A percentile compares a stretch with the other conserved stretches of the same genome.
These are phyloP conservation scores for Rhododendron molle DNA, from an alignment of 148 eudicot species.

Conservation along the genomic window DNA sequence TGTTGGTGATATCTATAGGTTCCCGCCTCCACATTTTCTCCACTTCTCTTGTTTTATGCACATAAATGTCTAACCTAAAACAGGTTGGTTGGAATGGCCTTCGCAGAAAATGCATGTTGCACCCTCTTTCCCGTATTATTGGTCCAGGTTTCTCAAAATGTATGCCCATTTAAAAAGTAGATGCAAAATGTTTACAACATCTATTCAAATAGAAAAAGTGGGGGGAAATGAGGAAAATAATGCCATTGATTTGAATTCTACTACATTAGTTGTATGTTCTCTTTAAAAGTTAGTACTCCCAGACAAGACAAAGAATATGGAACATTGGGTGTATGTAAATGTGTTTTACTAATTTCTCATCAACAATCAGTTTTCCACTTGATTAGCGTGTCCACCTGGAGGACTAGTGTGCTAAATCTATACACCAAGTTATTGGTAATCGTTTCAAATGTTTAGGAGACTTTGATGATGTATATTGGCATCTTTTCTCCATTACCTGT, in stretches of 20 bases:
- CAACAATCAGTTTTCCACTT: background rate
- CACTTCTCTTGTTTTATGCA: background rate
- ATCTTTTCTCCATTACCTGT: background rate
- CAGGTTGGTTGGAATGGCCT: background rate
- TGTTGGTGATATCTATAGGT: conserved; percentile 92
- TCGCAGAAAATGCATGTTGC: background rate
- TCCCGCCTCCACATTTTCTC: background rate
- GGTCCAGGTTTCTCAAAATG: background rate
- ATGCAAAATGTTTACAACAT: background rate
- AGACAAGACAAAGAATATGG: background rate
- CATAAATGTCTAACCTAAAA: background rate
- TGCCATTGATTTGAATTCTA: background rate
- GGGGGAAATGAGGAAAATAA: background rate
- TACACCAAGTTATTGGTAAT: background rate
- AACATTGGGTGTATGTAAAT: background rate
- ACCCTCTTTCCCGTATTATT: background rate
- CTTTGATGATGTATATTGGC: background rate
- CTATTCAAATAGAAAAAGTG: background rate
- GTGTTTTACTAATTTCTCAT: background rate
- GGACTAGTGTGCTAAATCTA: background rate
- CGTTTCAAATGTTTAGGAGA: background rate
- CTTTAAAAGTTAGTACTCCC: background rate
- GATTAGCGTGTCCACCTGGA: background rate
- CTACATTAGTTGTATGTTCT: background rate
- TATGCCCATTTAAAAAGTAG: background rate